Evolutionary conservation across 495 filamentous ascomycete species (phyloP), one percentile per base, ranked within the genome.

Genomic region (Tuber borchii): DNA sequence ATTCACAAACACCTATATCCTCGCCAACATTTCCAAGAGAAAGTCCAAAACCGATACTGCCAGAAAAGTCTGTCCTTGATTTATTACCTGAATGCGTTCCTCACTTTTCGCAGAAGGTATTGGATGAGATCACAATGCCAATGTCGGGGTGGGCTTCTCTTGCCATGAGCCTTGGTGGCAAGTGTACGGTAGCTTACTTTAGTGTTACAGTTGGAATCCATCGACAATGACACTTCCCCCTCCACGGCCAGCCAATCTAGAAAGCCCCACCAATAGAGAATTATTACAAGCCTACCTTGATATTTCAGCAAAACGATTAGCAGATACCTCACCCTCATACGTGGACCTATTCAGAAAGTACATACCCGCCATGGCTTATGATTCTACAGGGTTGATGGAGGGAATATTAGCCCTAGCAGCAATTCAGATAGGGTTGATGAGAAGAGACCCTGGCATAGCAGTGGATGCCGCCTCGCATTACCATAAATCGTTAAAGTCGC

Each of bases 351-450:
- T 81, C 42, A 70, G 79, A 43, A 81, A 81, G 42, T 81, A 81
- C 48, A 75, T 81, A 72, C 80, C 80, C 69, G 80, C 80, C n/a
- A 81, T 81, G 80, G 79, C 80, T 42, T 79, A 81, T 73, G 73
- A 78, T 45, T 78, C 74, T 3, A 71, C 80, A 73, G 80, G 75
- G 22, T 74, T 81, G 76, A 81, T 81, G 80, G 80, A 81, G 75
- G 80, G 75, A 39, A 81, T 81, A 71, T 44, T 81, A 61, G 80
- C 78, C 10, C 19, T 81, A 22, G 80, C 80, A 17, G 79, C 79
- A 9, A 48, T 81, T 43, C 80, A 81, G 72, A 80, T 71, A 56
- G 77, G 78, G 42, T 71, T 80, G 31, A 79, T 80, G 77, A 80
- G 71, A 40, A 81, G 78, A 42, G 76, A 81, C 40, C 31, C 72